Evolutionary conservation across 2,329 filamentous ascomycete genomes (phyloP), one percentile per base, ranked within the genome.

Genomic region (Ilyonectria sp.): DNA sequence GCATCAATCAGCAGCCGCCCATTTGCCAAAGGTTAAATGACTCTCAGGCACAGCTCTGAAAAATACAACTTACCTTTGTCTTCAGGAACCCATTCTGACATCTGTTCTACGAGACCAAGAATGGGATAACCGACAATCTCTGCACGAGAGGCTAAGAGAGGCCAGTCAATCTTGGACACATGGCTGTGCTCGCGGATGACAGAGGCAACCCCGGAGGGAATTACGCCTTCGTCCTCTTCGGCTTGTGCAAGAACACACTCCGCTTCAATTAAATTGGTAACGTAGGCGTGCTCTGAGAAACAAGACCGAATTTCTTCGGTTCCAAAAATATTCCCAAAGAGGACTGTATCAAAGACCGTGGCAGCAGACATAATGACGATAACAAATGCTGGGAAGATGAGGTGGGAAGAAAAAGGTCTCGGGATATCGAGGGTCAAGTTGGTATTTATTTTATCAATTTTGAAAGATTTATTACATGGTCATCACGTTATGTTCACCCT

Each of bases 51-150:
- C 26, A 26, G 26, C 26, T 26, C 26, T 5, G 8, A 17, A 15
- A n/a, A 3, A 33, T 26, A n/a, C 8, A 8, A 31, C 59, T 55
- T 52, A 63, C 68, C 52, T 31, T 69, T 52, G 6, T 70, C 52
- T 15, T 58, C 57, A 7, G 68, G 66, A 49, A 69, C 66, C 68
- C 68, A 70, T 5, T 66, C 54, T n/a, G 66, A 58, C 68, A 71
- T 69, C 35, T 88, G 86, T 60, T 83, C 80, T 7, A 87, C 83
- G 9, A 88, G 74, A 1, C 85, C 84, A 1, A 88, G 80, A 11
- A 88, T 86, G 0, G 86, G 86, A 62, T 88, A 88, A 3, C 86
- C 86, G 1, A 88, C 86, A 53, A 87, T 86, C 61, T 87, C 86
- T 0, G 86, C 86, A 17, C 58, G 64, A 1, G 67, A 60, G 37